Base-by-base conservation (phyloP, 1,284 basidiomycete species). In the Coniferiporia weirii region DNA sequence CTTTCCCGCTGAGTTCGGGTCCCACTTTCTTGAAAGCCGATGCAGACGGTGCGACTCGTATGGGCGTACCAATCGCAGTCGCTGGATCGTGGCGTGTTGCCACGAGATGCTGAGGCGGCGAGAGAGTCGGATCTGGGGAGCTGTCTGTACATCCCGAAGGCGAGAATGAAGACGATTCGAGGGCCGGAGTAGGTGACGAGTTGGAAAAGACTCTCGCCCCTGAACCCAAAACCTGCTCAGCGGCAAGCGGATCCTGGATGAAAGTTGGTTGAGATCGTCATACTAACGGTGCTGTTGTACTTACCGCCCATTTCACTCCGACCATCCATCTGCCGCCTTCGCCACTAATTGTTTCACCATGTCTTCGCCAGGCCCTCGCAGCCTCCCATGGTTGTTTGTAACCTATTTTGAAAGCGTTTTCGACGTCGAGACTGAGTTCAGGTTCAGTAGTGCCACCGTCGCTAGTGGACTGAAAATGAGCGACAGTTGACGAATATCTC, bases 251-350 rank as follows among this genome's bases (percentile, higher is more conserved):
- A 48, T 22, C 43, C 45, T 52, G 45, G 27, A 50, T 34, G 19
- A 46, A 60, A n/a, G 34, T 15, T 12, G 8, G 15, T 40, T 40
- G 12, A 32, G 62, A 51, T 38, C 6, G 10, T 46, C 48, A 1
- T 20, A 38, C 40, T 15, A 54, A 13, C 27, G 34, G 45, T 61
- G 46, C 12, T 40, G 49, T 27, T 51, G 13, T 0, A 80, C 85
- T 61, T 66, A 89, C 87, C 34, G 85, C 85, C 84, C 85, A 89
- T 72, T 91, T 92, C 52, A 81, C 83, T 7, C 90, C 91, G 47
- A 93, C 74, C 89, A 93, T 93, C 79, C 84, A 89, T 51, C 76
- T 79, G 1, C 89, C 88, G 17, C 80, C 75, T 20, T 62, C 61
- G 13, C 61, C 61, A 27, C 50, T 59, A 12, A 93, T 67, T 0